A percentile compares a stretch with the other conserved stretches of the same genome.
phyloP scores from a whole-genome alignment of 75 land plant genomes.

The Cryptomeria japonica region DNA sequence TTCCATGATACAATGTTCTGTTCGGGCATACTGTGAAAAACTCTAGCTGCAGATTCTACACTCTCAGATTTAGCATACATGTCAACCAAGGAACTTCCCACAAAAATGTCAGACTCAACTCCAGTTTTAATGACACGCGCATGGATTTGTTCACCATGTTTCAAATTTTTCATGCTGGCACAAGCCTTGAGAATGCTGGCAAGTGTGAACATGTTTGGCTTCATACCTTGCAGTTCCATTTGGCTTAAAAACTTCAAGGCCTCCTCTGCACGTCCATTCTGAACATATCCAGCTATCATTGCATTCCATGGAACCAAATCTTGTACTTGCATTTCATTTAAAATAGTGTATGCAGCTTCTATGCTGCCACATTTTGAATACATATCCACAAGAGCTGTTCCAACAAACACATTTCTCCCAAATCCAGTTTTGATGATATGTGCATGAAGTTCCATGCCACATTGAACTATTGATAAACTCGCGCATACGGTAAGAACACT shows the following conservation, averaged over 20 bases:
- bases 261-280: conserved; percentile 28
- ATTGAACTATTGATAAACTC: conserved; percentile 30
- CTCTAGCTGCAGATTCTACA: conserved; percentile 39
- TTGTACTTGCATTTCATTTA: conserved; percentile 32
- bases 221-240: conserved; percentile 38
- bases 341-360: conserved; percentile 43
- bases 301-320: conserved; percentile 64
- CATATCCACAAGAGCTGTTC: conserved; percentile 65
- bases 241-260: conserved; percentile 49
- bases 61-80: conserved; percentile 60
- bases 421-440: conserved; percentile 51
- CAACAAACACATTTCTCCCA: conserved; percentile 50
- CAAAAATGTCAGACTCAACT: conserved; percentile 36
- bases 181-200: conserved; percentile 64
- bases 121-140: conserved; percentile 41
- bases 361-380: conserved; percentile 61
- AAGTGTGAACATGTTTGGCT: conserved; percentile 53
- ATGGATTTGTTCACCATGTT: conserved; percentile 54
- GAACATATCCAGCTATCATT: conserved; percentile 76
- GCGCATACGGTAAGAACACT: conserved; percentile 63
- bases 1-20: conserved; percentile 63
- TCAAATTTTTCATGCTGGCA: conserved; percentile 29
- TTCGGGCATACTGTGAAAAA: conserved; percentile 53
- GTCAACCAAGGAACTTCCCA: conserved; percentile 58
- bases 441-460: conserved; percentile 58